Evolutionary conservation across 805 yeast genomes (phyloP).

Genomic region (Citeromyces matritensis): DNA sequence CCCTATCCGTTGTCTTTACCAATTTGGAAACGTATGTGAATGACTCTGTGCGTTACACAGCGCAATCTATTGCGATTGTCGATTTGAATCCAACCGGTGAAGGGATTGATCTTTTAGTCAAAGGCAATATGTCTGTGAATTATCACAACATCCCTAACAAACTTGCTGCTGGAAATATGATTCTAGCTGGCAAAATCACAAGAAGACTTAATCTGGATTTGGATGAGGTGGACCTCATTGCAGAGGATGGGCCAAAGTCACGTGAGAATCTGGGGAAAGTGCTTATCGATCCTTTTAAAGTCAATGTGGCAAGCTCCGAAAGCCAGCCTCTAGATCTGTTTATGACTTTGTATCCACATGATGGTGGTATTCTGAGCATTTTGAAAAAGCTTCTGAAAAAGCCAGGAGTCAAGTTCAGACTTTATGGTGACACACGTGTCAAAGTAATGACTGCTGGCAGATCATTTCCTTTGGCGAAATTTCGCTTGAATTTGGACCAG

Average conservation of each 20-base stretch:
- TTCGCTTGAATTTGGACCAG: too few relatives aligned
- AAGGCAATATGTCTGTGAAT: constrained; percentile 15
- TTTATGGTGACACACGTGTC: constrained; percentile 18
- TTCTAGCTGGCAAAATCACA: constrained; percentile 17
- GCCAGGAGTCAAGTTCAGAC: constrained; percentile 14
- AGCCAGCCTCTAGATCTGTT: constrained; percentile 12
- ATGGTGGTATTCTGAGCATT: constrained; percentile 15
- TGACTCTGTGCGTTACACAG: constrained; percentile 15
- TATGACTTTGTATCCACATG: constrained; percentile 16
- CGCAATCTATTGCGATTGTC: constrained; percentile 13
- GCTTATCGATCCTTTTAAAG: constrained; percentile 15
- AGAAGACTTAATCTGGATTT: constrained; percentile 13
- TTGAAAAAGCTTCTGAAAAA: constrained; percentile 14
- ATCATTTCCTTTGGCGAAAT: too few relatives aligned
- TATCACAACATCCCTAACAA: constrained; percentile 14
- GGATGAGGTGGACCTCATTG: constrained; percentile 14
- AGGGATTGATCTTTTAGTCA: constrained; percentile 14
- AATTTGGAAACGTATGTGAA: constrained; percentile 14
- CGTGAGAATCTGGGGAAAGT: constrained; percentile 15
- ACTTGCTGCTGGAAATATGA: constrained; percentile 8
- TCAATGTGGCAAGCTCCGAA: constrained; percentile 13
- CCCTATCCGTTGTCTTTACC: constrained; percentile 2
- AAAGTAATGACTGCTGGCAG: constrained; percentile 5
- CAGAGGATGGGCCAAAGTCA: constrained; percentile 8
- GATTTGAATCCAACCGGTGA: constrained; percentile 14